Evolutionary conservation across 1,284 basidiomycete genomes (phyloP).

Genomic region (Neonothopanus nambi): DNA sequence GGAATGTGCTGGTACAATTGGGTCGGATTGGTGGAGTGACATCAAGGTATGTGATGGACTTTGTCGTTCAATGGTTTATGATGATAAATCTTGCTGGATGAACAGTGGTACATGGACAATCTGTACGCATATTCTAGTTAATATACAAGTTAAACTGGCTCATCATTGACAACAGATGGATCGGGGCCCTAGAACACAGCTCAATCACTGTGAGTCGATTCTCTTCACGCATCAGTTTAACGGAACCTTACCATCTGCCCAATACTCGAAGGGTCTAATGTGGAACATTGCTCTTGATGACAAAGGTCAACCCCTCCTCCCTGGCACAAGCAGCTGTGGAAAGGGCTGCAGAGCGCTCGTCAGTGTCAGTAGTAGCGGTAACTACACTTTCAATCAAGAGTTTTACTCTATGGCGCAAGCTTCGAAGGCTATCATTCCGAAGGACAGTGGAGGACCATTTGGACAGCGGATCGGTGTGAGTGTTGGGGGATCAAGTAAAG

Average conservation of each 20-base stretch:
- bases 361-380: constrained; percentile 3
- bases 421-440: constrained; percentile 7
- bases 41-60: constrained; percentile 42
- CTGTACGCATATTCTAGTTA: constrained; percentile 42
- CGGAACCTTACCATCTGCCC: no score
- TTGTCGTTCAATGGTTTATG: neutral
- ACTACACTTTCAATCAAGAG: constrained; percentile 11
- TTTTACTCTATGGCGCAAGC: constrained; percentile 15
- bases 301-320: constrained; percentile 46
- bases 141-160: neutral
- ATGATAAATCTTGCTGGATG: neutral
- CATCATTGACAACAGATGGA: constrained; percentile 7
- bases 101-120: constrained; percentile 55
- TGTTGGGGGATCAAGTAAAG: neutral
- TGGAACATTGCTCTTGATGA: constrained; percentile 55
- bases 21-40: constrained; percentile 57
- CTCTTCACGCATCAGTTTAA: no score
- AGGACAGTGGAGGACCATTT: constrained; percentile 9
- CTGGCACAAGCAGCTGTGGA: constrained; percentile 41
- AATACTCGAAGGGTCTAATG: constrained; percentile 52
- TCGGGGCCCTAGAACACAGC: constrained; percentile 16
- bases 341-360: constrained; percentile 7
- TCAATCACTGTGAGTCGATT: neutral
- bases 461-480: constrained; percentile 7
- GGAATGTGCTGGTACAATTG: constrained; percentile 28